Base-by-base conservation (phyloP, 805 yeast species). In the Kazachstania psychrophila region DNA sequence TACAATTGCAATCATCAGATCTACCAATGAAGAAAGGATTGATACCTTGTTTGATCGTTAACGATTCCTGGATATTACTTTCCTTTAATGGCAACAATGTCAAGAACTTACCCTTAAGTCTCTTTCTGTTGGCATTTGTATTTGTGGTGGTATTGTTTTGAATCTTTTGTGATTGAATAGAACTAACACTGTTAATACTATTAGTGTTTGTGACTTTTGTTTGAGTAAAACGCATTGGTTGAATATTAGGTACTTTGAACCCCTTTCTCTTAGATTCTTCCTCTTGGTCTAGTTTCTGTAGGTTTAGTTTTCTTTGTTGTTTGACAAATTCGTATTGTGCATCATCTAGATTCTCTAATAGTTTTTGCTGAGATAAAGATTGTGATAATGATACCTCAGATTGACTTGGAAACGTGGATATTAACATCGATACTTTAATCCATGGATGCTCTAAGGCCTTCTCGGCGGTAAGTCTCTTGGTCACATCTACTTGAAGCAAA, bases 381-480 rank as follows among this genome's bases (percentile, higher is more conserved):
- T 79, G 85, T 4, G 85, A 77, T 36, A 81, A 59, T 44, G 85
- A 77, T 3, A 78, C 64, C 38, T 40, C 43, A 19, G 45, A 42
- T 6, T 15, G 10, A 14, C 15, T 10, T 16, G 13, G 6, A 11
- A 19, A 16, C 13, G n/a, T 6, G 19, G n/a, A 19, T n/a, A 20
- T 33, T 11, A 24, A 12, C 7, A 20, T 13, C 4, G 42, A 46
- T 41, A 45, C 42, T 23, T 43, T 56, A n/a, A 89, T 65, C 98
- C 98, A 92, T 3, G 80, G 79, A 54, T 86, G 94, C 14, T 64
- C 55, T 31, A 89, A 65, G 0, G 96, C 96, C 38, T 72, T 74
- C 6, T 65, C 64, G 0, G 97, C 96, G 14, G 79, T 75, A 14
- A 83, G 69, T 42, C 98, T 69, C 27, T 70, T 56, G 24, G 68